Evolutionary conservation across 345 rosid genomes (phyloP).

Genomic region (Lepidium sativum): DNA sequence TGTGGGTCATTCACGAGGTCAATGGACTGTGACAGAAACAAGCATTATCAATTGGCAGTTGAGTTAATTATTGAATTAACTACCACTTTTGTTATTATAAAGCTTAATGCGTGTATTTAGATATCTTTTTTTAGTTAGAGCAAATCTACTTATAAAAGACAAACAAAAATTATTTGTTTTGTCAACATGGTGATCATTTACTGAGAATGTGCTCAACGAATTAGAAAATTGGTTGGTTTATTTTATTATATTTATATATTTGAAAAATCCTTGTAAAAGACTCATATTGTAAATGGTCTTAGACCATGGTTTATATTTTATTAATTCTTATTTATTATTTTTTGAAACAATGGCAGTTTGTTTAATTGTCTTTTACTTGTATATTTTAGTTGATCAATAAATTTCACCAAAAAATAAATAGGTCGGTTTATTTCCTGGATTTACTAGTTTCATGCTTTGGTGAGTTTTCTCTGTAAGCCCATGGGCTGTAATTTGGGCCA

Average conservation of each 20-base stretch:
- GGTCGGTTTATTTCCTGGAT: not conserved
- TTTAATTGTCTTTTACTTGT: too few species aligned
- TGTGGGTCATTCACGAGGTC: slow-evolving; percentile 22
- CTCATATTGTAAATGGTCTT: too few species aligned
- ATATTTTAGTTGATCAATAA: too few species aligned
- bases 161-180: not conserved
- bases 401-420: too few species aligned
- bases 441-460: not conserved
- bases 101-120: not conserved
- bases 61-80: not conserved
- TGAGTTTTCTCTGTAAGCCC: not conserved
- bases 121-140: not conserved
- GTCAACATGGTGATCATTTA: not conserved
- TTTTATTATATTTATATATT: too few species aligned
- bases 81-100: slow-evolving; percentile 5
- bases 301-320: too few species aligned
- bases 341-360: too few species aligned
- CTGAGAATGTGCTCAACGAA: not conserved
- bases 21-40: slow-evolving; percentile 14
- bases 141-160: not conserved
- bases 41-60: slow-evolving; percentile 5
- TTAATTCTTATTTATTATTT: too few species aligned
- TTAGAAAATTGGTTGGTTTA: not conserved
- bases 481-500: slow-evolving; percentile 3
- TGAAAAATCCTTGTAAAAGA: too few species aligned